Evolutionary conservation across 192 early-diverging fungal genomes (phyloP).

Genomic region (Lunasporangiospora selenospora): DNA sequence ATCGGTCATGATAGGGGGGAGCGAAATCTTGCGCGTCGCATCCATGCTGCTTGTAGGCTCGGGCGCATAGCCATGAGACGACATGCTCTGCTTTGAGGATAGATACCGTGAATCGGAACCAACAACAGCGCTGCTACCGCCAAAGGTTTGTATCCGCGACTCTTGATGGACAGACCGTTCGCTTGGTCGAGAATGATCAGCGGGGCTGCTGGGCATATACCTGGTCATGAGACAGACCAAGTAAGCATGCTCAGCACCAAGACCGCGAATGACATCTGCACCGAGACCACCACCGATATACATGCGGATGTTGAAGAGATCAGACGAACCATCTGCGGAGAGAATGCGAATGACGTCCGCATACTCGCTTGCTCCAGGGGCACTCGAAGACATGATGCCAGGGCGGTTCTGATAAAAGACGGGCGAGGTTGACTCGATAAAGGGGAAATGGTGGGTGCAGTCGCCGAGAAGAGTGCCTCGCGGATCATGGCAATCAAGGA

Average conservation of each 20-base stretch:
- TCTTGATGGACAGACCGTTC: slow-evolving; percentile 1
- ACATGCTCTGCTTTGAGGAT: too few species aligned
- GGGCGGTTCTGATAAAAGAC: slow-evolving; percentile 49
- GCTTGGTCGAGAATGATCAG: slow-evolving; percentile 4
- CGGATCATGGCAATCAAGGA: slow-evolving; percentile 47
- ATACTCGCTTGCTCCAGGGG: slow-evolving; percentile 52
- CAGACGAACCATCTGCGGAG: slow-evolving; percentile 49
- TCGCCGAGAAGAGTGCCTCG: slow-evolving; percentile 42
- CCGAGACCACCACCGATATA: slow-evolving; percentile 69
- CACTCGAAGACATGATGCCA: slow-evolving; percentile 39
- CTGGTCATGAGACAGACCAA: slow-evolving; percentile 54
- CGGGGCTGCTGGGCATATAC: slow-evolving; percentile 4
- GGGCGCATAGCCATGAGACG: too few species aligned
- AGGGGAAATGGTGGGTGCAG: slow-evolving; percentile 9
- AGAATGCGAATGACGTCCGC: slow-evolving; percentile 56
- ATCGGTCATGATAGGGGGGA: slow-evolving; percentile 36
- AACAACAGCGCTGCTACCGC: too few species aligned
- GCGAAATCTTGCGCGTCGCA: slow-evolving; percentile 14
- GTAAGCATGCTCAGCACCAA: slow-evolving; percentile 56
- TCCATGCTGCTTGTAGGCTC: slow-evolving; percentile 1
- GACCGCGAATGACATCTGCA: slow-evolving; percentile 51
- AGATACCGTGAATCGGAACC: too few species aligned
- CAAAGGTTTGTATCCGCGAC: too few species aligned
- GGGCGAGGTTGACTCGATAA: slow-evolving; percentile 30
- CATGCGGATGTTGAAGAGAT: slow-evolving; percentile 54